phyloP scores from a whole-genome alignment of 441 rosid species.

The Adansonia grandidieri region DNA sequence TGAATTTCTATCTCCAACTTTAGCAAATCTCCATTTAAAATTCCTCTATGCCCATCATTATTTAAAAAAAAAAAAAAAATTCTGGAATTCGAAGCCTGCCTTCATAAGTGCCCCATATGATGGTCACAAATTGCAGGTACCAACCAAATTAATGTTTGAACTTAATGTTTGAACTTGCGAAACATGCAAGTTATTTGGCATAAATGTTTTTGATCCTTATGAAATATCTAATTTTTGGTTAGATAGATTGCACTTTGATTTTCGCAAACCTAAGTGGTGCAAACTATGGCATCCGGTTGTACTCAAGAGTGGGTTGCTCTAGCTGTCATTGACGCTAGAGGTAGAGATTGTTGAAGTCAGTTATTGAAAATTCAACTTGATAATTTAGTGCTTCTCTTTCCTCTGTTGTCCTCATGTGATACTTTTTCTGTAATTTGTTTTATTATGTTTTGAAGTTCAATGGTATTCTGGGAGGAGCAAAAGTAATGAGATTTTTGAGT shows the following conservation, averaged over 20 bases:
- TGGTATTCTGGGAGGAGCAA: neutral
- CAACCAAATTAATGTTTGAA: too few species aligned
- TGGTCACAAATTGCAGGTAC: neutral
- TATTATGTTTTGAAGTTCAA: neutral
- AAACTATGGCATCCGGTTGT: neutral
- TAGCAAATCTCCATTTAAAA: neutral
- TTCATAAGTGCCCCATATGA: neutral
- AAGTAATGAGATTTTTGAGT: neutral
- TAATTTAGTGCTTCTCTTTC: neutral
- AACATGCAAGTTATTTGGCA: neutral
- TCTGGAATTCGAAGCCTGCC: neutral
- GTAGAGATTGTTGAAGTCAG: neutral
- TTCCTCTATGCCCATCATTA: neutral
- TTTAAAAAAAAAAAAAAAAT: neutral
- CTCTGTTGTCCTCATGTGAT: neutral
- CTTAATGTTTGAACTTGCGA: neutral
- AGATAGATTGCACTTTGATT: neutral
- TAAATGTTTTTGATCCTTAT: neutral
- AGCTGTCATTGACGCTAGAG: neutral
- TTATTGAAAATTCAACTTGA: neutral
- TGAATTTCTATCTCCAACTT: neutral
- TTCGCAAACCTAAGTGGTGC: neutral
- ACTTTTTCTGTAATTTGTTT: neutral
- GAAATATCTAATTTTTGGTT: neutral
- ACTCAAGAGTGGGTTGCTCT: neutral